Conservation (phyloP, 129 eudicot species). For the Arctium lappa region DNA sequence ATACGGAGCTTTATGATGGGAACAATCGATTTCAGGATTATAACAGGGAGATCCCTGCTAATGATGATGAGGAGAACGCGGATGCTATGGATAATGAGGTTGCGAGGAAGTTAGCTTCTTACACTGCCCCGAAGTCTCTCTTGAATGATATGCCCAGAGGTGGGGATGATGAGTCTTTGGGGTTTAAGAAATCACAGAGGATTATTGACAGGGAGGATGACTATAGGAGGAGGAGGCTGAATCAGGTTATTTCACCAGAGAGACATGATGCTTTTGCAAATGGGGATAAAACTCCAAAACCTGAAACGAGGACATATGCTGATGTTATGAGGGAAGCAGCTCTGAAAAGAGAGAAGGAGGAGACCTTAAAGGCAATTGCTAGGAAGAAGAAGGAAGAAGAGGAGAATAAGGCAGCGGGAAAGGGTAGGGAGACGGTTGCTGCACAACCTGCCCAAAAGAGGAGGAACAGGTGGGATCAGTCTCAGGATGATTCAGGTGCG, state of each 20-base stretch:
- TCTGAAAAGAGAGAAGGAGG: conserved; percentile 78
- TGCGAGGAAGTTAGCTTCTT: conserved; percentile 70
- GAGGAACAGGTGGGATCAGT: conserved; percentile 95
- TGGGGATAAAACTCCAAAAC: conserved; percentile 91
- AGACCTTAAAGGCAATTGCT: conserved; percentile 67
- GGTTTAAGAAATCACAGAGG: conserved; percentile 50
- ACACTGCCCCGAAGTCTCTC: conserved; percentile 72
- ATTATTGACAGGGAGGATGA: conserved; percentile 86
- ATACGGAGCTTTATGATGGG: conserved; percentile 71
- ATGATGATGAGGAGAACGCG: conserved; percentile 69
- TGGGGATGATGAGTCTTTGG: conserved; percentile 49
- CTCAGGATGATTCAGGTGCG: conserved; percentile 56
- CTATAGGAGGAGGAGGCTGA: conserved; percentile 71
- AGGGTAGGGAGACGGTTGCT: conserved; percentile 40
- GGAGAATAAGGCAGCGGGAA: conserved; percentile 52
- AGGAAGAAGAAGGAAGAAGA: conserved; percentile 78
- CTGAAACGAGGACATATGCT: conserved; percentile 76
- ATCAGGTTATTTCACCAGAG: conserved; percentile 82
- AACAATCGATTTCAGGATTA: conserved; percentile 58
- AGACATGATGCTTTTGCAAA: conserved; percentile 84
- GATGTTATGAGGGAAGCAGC: conserved; percentile 95
- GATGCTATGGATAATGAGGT: conserved; percentile 66
- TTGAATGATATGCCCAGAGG: conserved; percentile 61
- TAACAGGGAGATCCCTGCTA: conserved; percentile 65
- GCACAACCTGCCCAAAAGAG: conserved; percentile 64